phyloP scores from a whole-genome alignment of 2,329 filamentous ascomycete genomes.

The Penicillium olsonii region DNA sequence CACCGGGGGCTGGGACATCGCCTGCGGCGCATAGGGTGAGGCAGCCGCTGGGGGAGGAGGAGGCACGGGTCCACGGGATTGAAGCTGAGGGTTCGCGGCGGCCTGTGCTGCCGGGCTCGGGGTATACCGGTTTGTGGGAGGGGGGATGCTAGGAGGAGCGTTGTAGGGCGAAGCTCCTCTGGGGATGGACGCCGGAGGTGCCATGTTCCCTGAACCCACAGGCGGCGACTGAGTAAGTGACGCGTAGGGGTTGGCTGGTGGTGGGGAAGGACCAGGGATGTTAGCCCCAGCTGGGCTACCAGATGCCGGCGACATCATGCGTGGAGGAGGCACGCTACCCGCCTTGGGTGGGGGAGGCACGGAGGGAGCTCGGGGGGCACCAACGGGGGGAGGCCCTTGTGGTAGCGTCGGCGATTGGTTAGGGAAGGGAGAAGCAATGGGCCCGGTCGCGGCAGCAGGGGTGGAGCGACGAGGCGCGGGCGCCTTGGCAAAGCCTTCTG shows the following conservation, averaged over 20 bases:
- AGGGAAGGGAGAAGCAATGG: constrained; percentile 75
- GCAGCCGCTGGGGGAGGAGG: constrained; percentile 46
- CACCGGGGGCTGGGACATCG: constrained; percentile 36
- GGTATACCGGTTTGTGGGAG: constrained; percentile 75
- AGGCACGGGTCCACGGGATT: constrained; percentile 51
- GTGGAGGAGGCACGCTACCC: constrained; percentile 59
- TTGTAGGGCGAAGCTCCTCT: constrained; percentile 86
- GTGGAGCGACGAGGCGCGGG: constrained; percentile 73
- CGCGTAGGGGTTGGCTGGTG: constrained; percentile 42
- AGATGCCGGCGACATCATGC: constrained; percentile 71
- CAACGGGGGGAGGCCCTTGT: constrained; percentile 54
- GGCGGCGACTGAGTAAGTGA: constrained; percentile 46
- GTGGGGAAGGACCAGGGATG: constrained; percentile 64
- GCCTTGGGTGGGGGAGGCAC: constrained; percentile 85
- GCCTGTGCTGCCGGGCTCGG: constrained; percentile 63
- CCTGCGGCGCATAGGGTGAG: constrained; percentile 62
- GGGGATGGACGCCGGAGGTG: constrained; percentile 57
- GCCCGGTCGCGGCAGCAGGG: constrained; percentile 61
- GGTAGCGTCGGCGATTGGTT: constrained; percentile 56
- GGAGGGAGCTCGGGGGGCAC: constrained; percentile 66
- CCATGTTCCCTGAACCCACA: constrained; percentile 35
- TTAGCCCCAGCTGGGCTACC: constrained; percentile 54
- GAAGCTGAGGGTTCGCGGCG: constrained; percentile 47
- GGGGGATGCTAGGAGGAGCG: constrained; percentile 68
- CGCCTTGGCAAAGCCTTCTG: constrained; percentile 73